A percentile compares a stretch with the other conserved stretches of the same genome.
These are phyloP conservation scores for Papilionanthe hybrid DNA, from an alignment of 116 monocot species.

Conservation along the genomic window DNA sequence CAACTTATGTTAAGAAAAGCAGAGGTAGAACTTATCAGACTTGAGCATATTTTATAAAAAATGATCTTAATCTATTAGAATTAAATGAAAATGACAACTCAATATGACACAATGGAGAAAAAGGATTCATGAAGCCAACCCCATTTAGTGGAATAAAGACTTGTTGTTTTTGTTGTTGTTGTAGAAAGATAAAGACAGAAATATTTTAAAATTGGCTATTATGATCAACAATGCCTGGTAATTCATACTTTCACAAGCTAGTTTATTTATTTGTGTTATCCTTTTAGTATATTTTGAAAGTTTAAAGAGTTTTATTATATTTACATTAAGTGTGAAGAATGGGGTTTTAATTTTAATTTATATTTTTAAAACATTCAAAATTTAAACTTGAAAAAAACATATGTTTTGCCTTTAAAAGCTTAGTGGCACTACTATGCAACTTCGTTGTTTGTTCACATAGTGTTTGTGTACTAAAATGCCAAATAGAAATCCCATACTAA, in stretches of 20 bases:
- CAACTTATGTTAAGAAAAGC: too few species aligned
- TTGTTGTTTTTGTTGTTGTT: too few species aligned
- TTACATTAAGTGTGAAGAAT: background rate
- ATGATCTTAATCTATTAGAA: too few species aligned
- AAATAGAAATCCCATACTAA: background rate
- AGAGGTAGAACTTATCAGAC: too few species aligned
- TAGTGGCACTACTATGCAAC: background rate
- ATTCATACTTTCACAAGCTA: background rate
- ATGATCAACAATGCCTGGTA: background rate
- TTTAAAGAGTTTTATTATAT: background rate
- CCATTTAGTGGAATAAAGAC: too few species aligned
- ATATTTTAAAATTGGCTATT: background rate
- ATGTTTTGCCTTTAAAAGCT: background rate
- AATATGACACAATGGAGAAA: too few species aligned
- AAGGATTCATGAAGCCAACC: too few species aligned
- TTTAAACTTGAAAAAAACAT: background rate
- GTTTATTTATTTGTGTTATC: background rate
- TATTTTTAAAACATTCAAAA: constrained; percentile 1
- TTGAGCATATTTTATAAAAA: too few species aligned
- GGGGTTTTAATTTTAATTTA: background rate
- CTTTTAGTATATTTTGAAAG: background rate
- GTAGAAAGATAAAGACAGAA: background rate
- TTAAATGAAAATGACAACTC: too few species aligned
- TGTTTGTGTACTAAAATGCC: background rate
- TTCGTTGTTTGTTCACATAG: background rate